A percentile compares a stretch with the other conserved stretches of the same genome.
Evolutionary conservation across 176 grass and related monocot genomes (phyloP).

Genomic region (Bolboschoenus planiculmis): DNA sequence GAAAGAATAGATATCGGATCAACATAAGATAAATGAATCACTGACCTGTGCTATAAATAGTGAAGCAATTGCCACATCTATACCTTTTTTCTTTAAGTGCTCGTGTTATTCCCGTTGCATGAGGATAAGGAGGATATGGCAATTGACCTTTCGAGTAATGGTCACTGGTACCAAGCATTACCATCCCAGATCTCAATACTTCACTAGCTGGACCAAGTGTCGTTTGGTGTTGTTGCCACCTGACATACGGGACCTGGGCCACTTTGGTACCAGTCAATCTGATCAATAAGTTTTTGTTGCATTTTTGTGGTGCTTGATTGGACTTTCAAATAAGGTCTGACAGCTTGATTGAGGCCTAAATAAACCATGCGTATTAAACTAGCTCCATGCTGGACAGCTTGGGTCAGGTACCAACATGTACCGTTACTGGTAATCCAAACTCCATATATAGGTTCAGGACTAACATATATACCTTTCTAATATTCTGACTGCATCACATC

Average conservation of each 20-base stretch:
- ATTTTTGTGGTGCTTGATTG: background rate
- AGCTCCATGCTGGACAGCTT: background rate
- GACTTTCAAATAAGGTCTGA: background rate
- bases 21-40: background rate
- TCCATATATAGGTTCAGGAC: background rate
- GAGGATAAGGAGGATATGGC: conserved; percentile 29
- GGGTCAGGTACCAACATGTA: background rate
- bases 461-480: background rate
- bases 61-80: conserved; percentile 36
- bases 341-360: background rate
- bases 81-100: conserved; percentile 37
- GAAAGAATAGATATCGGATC: background rate
- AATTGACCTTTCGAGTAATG: conserved; percentile 27
- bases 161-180: conserved; percentile 22
- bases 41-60: conserved; percentile 25
- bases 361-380: background rate
- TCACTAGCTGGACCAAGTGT: background rate
- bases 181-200: background rate
- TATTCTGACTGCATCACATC: background rate
- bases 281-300: background rate
- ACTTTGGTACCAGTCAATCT: background rate
- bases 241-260: background rate
- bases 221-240: background rate
- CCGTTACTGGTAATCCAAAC: background rate
- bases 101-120: conserved; percentile 24